Evolutionary conservation across 768 basidiomycete genomes (phyloP), one percentile per base, ranked within the genome.

Genomic region (Chalciporus piperatus): DNA sequence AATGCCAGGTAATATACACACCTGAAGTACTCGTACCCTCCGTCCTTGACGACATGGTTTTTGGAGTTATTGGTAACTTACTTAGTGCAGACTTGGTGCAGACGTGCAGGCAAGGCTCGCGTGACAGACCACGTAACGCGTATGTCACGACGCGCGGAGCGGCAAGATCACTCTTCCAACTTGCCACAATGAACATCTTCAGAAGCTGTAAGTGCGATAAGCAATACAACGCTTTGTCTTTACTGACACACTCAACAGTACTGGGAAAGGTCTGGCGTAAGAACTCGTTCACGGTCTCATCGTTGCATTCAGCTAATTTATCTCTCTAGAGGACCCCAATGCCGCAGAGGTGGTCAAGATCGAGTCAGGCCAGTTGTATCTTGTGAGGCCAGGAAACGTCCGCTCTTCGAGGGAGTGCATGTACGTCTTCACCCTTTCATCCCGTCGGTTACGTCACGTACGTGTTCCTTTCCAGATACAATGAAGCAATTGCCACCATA

Each of bases 391-490:
- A 37, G 93, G 91, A 48, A 90, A 89, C 61, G 85, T 97, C 61
- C 88, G 94, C 53, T 87, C 91, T 19, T 89, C 89, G 19, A 76
- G 95, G 60, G 96, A 98, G 77, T 98, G 96, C 92, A 97, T 98
- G 94, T 97, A 64, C 57, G 92, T 53, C 47, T 7, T 32, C 27
- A 45, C 23, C 11, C 51, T 37, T 27, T 14, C 37, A 1, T 27
- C 35, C 42, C n/a, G 7, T 28, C 22, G 41, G 55, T 42, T 32
- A 30, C 40, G 41, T 45, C 41, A 13, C 39, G n/a, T 25, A 46
- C 41, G 45, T 32, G 28, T 50, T 35, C 45, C 13, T 48, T 48
- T 35, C 20, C 64, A 98, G 96, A 63, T 98, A 91, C 70, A 93
- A 92, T 57, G 94, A 97, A 59, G 95, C 95, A 6, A 94, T 97